Conservation (phyloP, 768 basidiomycete species). For the Amanita pseudoporphyria region DNA sequence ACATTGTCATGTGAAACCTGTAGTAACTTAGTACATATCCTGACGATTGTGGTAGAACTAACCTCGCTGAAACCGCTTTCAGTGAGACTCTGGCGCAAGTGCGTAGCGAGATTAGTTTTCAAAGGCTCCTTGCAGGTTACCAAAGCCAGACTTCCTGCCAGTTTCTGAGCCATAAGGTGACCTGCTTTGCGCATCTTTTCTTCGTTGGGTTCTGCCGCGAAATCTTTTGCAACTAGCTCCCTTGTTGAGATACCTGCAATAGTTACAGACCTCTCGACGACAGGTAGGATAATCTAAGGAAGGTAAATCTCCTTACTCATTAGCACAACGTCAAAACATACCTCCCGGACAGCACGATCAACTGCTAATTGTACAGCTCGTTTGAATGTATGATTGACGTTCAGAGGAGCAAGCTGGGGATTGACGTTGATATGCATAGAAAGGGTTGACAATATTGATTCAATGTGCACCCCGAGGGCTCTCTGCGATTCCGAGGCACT, state of each 20-base stretch:
- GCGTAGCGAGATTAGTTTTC: constrained; percentile 82
- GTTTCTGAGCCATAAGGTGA: constrained; percentile 93
- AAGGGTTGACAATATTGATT: constrained; percentile 65
- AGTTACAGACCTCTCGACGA: constrained; percentile 96
- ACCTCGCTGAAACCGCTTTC: constrained; percentile 91
- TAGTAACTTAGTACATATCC: constrained; percentile 33
- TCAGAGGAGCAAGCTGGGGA: constrained; percentile 63
- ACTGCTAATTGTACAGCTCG: constrained; percentile 85
- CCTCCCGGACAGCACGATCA: constrained; percentile 92
- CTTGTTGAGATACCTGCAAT: constrained; percentile 97
- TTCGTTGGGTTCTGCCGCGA: constrained; percentile 86
- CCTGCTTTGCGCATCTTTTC: constrained; percentile 86
- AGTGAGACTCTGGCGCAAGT: constrained; percentile 71
- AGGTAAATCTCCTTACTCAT: constrained; percentile 3
- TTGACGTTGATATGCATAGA: constrained; percentile 70
- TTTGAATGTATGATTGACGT: constrained; percentile 78
- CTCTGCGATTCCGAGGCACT: constrained; percentile 58
- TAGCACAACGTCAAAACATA: constrained; percentile 20
- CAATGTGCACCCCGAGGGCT: constrained; percentile 67
- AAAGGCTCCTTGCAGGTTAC: constrained; percentile 98
- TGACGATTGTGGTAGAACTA: constrained; percentile 3
- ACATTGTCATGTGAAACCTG: constrained; percentile 63
- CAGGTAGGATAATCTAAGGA: constrained; percentile 82
- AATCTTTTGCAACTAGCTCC: constrained; percentile 93
- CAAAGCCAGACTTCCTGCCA: constrained; percentile 91